Base-by-base conservation (phyloP, 2,329 filamentous ascomycete species). In the Huntiella savannae region DNA sequence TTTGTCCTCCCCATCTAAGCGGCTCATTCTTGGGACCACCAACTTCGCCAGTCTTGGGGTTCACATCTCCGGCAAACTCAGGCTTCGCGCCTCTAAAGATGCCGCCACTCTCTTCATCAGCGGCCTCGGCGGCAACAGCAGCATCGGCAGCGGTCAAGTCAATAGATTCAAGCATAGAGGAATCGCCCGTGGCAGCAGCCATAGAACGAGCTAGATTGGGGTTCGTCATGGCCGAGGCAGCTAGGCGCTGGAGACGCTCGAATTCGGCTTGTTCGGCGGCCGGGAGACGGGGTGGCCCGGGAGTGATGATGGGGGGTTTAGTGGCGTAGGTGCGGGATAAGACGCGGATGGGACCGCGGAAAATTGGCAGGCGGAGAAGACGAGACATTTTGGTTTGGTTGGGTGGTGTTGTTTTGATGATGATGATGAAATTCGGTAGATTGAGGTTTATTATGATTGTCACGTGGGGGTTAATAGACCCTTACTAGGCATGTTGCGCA, bases 1-100 rank as follows among this genome's bases (percentile, higher is more conserved):
- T 79, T 0, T 56, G 59, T 13, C 70, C 67, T 0, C 86, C 86
- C 88, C 88, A 95, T 55, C 87, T 67, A 58, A 96, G 58, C 44
- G 91, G 91, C 63, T 98, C 88, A 58, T 93, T 96, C 76, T 96
- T 98, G 4, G 91, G 91, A 1, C 91, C 91, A 4, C 91, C 91
- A 8, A 95, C 76, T 69, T 98, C 91, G 17, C 91, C 91, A 1
- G 91, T 98, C 68, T 79, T 81, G 2, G 91, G 91, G 61, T 98
- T 96, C 47, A 69, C 71, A 46, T 96, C 87, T 49, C 91, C 91
- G 54, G 88, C 78, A 56, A 98, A 98, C 64, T 96, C 88, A 1
- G 91, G 87, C 56, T 78, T 73, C 38, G 86, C 80, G 33, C 88
- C 88, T 52, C 77, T 67, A 52, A 79, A 69, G 48, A 88, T 64